A percentile compares a stretch with the other conserved stretches of the same genome.
These are phyloP conservation scores for Ashbya aceris DNA, from an alignment of 1,139 yeast genomes.

Conservation along the genomic window DNA sequence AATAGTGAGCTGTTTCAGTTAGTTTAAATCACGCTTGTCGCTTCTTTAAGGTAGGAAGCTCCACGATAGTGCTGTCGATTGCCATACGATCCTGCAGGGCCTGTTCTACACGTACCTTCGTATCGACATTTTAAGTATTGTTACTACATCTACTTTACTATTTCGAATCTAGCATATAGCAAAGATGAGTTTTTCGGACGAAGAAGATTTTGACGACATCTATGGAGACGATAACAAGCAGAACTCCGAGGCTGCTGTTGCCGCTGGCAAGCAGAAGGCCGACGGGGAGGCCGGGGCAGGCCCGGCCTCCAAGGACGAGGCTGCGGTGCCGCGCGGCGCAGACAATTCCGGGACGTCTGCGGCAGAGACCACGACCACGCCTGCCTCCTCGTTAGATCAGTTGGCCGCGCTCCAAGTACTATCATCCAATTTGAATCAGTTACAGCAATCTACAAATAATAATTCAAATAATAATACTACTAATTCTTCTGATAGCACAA, in stretches of 20 bases:
- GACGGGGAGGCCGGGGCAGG: conserved; percentile 7
- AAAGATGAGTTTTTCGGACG: conserved; percentile 45
- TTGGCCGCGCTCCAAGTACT: conserved; percentile 29
- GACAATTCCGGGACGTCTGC: conserved; percentile 7
- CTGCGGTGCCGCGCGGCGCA: conserved; percentile 8
- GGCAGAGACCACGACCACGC: conserved; percentile 10
- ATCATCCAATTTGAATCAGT: conserved; percentile 26
- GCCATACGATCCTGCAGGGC: neutral
- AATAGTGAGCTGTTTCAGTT: no score
- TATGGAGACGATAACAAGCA: conserved; percentile 37
- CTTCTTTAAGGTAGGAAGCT: no score
- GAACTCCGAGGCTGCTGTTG: conserved; percentile 11
- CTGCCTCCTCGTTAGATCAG: conserved; percentile 26
- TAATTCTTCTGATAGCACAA: conserved; percentile 4
- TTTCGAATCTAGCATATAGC: conserved; percentile 3
- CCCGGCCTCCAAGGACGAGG: conserved; percentile 2
- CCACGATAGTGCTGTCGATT: no score
- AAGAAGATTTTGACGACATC: conserved; percentile 80
- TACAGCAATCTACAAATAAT: conserved; percentile 14
- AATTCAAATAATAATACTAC: conserved; percentile 9
- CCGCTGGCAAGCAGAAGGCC: conserved; percentile 10
- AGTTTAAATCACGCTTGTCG: no score
- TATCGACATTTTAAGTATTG: conserved; percentile 5
- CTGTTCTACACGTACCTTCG: conserved; percentile 2
- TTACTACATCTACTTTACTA: conserved; percentile 6